A percentile compares a stretch with the other conserved stretches of the same genome.
These are phyloP conservation scores for Fusarium albosuccineum DNA, from an alignment of 2,329 filamentous ascomycete genomes.

Conservation along the genomic window DNA sequence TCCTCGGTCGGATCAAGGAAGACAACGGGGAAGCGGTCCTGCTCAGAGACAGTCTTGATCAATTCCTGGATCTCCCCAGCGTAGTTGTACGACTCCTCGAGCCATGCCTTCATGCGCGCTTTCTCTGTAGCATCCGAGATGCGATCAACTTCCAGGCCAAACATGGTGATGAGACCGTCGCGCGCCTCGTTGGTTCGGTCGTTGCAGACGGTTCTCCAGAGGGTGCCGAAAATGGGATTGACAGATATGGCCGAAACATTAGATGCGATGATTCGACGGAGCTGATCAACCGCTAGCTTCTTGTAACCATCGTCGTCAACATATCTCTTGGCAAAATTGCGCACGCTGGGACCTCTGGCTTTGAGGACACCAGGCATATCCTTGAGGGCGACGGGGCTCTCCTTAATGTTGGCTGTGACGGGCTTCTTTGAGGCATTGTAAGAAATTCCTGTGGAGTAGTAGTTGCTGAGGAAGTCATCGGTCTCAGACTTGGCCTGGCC, in stretches of 20 bases:
- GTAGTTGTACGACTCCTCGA: conserved; percentile 65
- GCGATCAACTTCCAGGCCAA: conserved; percentile 55
- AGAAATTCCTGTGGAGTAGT: conserved; percentile 4
- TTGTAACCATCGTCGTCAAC: conserved; percentile 54
- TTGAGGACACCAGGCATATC: conserved; percentile 44
- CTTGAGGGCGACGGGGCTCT: conserved; percentile 32
- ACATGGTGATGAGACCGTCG: conserved; percentile 57
- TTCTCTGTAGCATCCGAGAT: conserved; percentile 52
- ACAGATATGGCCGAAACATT: conserved; percentile 60
- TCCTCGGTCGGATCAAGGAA: conserved; percentile 63
- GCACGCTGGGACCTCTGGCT: conserved; percentile 40
- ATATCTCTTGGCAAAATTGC: conserved; percentile 58
- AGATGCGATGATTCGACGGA: conserved; percentile 57
- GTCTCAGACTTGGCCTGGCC: conserved; percentile 16
- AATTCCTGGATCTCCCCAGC: conserved; percentile 56
- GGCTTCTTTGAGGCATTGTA: background rate
- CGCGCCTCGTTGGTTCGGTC: conserved; percentile 58
- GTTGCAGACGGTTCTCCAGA: conserved; percentile 64
- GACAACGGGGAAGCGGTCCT: conserved; percentile 60
- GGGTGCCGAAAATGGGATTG: conserved; percentile 63
- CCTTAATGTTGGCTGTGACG: conserved; percentile 13
- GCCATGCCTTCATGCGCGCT: conserved; percentile 59
- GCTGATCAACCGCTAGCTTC: conserved; percentile 53
- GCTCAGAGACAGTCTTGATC: conserved; percentile 53
- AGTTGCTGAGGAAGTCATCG: background rate